Evolutionary conservation across 176 grass and related monocot species (phyloP).

Genomic region (Urochloa ruziziensis): DNA sequence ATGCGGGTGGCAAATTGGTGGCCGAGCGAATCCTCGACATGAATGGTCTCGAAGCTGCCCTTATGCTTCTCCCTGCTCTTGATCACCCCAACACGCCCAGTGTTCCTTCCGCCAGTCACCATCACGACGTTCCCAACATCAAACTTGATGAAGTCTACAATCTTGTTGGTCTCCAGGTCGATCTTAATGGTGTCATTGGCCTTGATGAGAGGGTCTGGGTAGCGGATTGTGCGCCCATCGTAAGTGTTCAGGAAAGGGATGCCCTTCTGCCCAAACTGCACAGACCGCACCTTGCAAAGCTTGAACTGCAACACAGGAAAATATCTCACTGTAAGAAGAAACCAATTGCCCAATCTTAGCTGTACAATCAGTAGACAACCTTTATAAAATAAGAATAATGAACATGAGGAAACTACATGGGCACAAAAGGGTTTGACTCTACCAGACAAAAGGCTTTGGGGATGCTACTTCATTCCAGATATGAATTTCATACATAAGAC

Average conservation of each 20-base stretch:
- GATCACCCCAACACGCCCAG: constrained; percentile 49
- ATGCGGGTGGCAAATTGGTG: constrained; percentile 51
- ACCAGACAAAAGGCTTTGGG: not conserved
- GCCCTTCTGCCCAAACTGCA: constrained; percentile 55
- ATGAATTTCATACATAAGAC: not conserved
- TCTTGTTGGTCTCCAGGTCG: constrained; percentile 43
- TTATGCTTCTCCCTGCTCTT: constrained; percentile 57
- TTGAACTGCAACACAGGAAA: constrained; percentile 31
- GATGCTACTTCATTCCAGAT: not conserved
- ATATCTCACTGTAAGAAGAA: not conserved
- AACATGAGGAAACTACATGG: not conserved
- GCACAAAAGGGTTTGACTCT: not conserved
- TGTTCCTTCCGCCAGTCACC: constrained; percentile 52
- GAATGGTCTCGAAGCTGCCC: constrained; percentile 41
- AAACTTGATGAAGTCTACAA: constrained; percentile 55
- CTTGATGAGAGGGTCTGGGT: constrained; percentile 51
- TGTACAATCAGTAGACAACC: not conserved
- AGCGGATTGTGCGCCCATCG: constrained; percentile 48
- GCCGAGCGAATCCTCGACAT: constrained; percentile 35
- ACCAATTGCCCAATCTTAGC: not conserved
- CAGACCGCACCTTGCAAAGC: constrained; percentile 50
- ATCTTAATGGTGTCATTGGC: constrained; percentile 56
- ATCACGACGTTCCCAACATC: constrained; percentile 53
- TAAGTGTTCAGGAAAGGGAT: constrained; percentile 52
- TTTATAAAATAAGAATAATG: not conserved